Percentiles rank a stretch among this genome's conserved stretches.
Conservation (phyloP, 768 basidiomycete genomes). For the Tylopilus sp. region DNA sequence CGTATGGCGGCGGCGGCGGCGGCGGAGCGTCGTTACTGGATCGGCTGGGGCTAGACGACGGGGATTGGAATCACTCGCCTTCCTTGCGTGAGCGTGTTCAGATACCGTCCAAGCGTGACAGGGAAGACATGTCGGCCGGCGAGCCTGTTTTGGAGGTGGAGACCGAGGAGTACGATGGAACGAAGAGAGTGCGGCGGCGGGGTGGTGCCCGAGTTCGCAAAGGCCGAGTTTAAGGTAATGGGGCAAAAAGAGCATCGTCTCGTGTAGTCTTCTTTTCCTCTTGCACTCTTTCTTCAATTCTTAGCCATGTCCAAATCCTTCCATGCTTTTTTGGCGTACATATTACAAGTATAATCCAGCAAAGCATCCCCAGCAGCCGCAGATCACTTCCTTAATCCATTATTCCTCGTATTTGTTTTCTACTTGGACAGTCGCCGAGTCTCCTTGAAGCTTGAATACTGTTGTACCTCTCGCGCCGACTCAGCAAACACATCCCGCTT, state of each 20-base stretch:
- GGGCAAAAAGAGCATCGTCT: background rate
- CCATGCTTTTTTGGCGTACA: slow-evolving; percentile 1
- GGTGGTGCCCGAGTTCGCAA: too few species aligned
- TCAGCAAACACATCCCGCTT: slow-evolving; percentile 31
- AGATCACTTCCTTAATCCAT: slow-evolving; percentile 12
- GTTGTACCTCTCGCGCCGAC: slow-evolving; percentile 7
- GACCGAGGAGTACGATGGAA: slow-evolving; percentile 21
- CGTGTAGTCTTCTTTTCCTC: background rate
- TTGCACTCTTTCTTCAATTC: background rate
- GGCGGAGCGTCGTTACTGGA: slow-evolving; percentile 37
- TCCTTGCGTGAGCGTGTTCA: slow-evolving; percentile 40
- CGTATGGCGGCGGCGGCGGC: slow-evolving; percentile 14
- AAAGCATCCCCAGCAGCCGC: background rate
- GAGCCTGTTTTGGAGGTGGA: slow-evolving; percentile 15
- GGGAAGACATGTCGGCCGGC: slow-evolving; percentile 25
- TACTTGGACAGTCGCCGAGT: slow-evolving; percentile 6
- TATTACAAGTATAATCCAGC: slow-evolving; percentile 1
- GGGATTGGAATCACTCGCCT: slow-evolving; percentile 6
- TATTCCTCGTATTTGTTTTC: slow-evolving; percentile 18
- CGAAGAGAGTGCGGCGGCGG: slow-evolving; percentile 22
- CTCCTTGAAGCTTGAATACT: background rate
- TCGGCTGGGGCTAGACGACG: slow-evolving; percentile 30
- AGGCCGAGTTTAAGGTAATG: slow-evolving; percentile 9
- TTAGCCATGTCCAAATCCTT: background rate
- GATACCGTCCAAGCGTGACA: slow-evolving; percentile 29